Conservation (phyloP, 73 alveolate species). For the Tetrahymena borealis region DNA sequence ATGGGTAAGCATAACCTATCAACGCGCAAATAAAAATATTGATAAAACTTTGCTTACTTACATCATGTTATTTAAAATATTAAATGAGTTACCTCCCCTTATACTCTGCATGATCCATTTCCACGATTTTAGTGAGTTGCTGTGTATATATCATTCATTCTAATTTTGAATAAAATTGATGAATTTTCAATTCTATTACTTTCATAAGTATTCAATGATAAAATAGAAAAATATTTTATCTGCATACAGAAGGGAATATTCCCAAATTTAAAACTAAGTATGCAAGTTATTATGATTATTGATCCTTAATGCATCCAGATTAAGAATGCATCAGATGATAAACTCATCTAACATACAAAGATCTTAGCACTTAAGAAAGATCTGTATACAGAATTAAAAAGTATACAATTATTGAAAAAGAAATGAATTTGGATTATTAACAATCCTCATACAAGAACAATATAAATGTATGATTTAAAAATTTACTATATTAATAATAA, state of each 20-base stretch:
- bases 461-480: neutral
- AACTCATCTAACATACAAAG: too few species aligned
- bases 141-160: neutral
- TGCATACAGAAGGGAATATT: neutral
- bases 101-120: neutral
- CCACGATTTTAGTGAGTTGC: neutral
- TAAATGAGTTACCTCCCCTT: neutral
- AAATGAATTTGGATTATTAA: neutral
- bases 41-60: neutral
- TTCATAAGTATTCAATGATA: neutral
- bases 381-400: too few species aligned
- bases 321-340: neutral
- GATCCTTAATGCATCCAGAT: neutral
- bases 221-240: neutral
- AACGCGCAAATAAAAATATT: neutral
- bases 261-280: neutral
- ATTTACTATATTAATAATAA: too few species aligned
- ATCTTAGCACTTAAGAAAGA: too few species aligned
- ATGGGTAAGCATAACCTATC: neutral
- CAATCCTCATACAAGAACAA: neutral
- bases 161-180: neutral
- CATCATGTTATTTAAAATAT: neutral
- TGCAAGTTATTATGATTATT: neutral
- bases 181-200: neutral
- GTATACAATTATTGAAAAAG: neutral